Conservation (phyloP, 257 asterid genomes). For the Nyctanthes arbortristis region DNA sequence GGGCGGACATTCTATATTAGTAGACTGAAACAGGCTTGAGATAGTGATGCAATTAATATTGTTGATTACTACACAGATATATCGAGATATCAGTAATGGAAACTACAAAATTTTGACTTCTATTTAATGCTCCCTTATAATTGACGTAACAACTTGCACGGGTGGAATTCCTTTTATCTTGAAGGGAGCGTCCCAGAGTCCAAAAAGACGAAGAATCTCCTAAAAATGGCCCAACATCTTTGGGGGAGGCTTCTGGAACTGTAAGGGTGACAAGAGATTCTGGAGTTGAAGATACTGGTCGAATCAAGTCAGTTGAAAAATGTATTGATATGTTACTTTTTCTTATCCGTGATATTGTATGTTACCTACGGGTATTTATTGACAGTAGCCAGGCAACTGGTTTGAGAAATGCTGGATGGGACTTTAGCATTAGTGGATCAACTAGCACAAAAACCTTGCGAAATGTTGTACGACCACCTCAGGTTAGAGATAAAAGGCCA, state of each 20-base stretch:
- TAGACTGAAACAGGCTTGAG: conserved; percentile 23
- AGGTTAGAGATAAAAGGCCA: conserved; percentile 75
- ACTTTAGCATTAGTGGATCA: conserved; percentile 89
- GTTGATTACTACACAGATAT: conserved; percentile 10
- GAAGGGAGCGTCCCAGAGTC: conserved; percentile 57
- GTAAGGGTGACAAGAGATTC: conserved; percentile 46
- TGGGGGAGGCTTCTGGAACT: conserved; percentile 56
- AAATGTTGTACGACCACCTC: conserved; percentile 87
- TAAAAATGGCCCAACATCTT: conserved; percentile 34
- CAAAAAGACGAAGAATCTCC: conserved; percentile 41
- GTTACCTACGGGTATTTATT: conserved; percentile 26
- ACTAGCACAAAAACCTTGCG: conserved; percentile 77
- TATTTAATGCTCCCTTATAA: neutral
- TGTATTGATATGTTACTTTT: conserved; percentile 25
- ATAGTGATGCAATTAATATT: neutral
- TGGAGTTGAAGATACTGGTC: conserved; percentile 39
- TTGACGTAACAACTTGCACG: conserved; percentile 22
- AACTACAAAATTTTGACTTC: conserved; percentile 1
- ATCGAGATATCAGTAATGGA: conserved; percentile 16
- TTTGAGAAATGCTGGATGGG: conserved; percentile 85
- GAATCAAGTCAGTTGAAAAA: conserved; percentile 60
- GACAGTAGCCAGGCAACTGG: conserved; percentile 67
- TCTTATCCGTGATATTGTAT: conserved; percentile 16
- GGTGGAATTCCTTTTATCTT: conserved; percentile 21
- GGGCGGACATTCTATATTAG: too few relatives aligned